phyloP scores from a whole-genome alignment of 495 filamentous ascomycete genomes.

The Chaetomidium leptoderma region DNA sequence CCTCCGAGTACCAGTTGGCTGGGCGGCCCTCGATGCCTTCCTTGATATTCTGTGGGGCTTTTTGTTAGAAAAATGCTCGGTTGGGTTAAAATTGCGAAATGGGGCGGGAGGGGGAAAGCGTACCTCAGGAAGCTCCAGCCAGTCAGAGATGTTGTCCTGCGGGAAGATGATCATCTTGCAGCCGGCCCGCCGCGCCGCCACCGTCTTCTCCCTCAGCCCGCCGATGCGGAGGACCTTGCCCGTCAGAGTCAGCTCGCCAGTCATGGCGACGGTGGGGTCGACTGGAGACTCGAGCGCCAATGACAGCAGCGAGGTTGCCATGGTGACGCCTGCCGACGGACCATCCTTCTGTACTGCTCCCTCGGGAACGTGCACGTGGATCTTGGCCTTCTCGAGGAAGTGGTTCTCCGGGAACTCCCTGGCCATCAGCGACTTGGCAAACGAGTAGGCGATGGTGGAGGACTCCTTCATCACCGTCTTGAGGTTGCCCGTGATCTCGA shows the following conservation, averaged over 20 bases:
- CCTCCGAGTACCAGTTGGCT: slow-evolving; percentile 88
- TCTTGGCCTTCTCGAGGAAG: slow-evolving; percentile 93
- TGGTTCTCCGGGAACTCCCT: slow-evolving; percentile 78
- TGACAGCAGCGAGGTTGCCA: slow-evolving; percentile 87
- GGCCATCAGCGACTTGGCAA: slow-evolving; percentile 84
- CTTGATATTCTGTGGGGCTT: slow-evolving; percentile 81
- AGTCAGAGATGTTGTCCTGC: slow-evolving; percentile 88
- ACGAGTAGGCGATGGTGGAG: slow-evolving; percentile 88
- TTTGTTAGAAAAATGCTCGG: slow-evolving; percentile 31
- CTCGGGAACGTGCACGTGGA: slow-evolving; percentile 96
- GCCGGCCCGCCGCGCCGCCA: slow-evolving; percentile 88
- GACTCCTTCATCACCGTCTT: slow-evolving; percentile 99
- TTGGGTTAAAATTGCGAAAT: background rate
- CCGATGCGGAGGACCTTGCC: slow-evolving; percentile 97
- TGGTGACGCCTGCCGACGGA: slow-evolving; percentile 92
- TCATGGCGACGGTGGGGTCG: slow-evolving; percentile 92
- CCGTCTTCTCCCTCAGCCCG: slow-evolving; percentile 96
- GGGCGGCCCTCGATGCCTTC: slow-evolving; percentile 85
- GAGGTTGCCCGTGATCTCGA: slow-evolving; percentile 90
- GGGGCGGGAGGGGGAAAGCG: slow-evolving; percentile 36
- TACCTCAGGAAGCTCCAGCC: slow-evolving; percentile 96
- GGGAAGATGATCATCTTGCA: slow-evolving; percentile 96
- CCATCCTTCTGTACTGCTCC: slow-evolving; percentile 96
- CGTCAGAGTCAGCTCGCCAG: slow-evolving; percentile 94
- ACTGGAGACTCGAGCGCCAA: slow-evolving; percentile 74